Conservation (phyloP, 2,329 filamentous ascomycete species). For the Apiospora marii region DNA sequence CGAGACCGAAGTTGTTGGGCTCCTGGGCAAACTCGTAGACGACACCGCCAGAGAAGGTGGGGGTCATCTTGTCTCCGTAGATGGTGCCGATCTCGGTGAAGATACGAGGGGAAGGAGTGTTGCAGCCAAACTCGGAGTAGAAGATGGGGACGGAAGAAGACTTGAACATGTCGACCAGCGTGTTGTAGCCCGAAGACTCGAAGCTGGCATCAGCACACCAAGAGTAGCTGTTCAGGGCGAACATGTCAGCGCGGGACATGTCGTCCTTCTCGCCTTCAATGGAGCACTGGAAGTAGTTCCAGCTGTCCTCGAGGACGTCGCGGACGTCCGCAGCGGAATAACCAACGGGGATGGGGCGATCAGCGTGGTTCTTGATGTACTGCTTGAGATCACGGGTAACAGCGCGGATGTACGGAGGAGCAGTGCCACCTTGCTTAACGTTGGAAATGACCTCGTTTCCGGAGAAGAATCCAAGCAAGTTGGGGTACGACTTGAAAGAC, state of each 20-base stretch:
- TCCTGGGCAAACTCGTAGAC: constrained; percentile 86
- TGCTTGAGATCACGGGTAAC: constrained; percentile 82
- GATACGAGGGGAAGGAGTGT: constrained; percentile 71
- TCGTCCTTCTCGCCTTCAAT: constrained; percentile 61
- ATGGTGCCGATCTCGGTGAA: constrained; percentile 80
- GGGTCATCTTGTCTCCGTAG: constrained; percentile 74
- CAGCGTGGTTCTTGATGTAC: constrained; percentile 76
- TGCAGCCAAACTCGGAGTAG: constrained; percentile 86
- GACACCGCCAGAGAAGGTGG: constrained; percentile 75
- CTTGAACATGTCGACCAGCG: constrained; percentile 70
- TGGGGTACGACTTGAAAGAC: constrained; percentile 72
- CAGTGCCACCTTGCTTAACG: constrained; percentile 62
- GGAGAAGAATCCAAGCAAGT: constrained; percentile 66
- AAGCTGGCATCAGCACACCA: constrained; percentile 74
- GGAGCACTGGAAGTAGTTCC: constrained; percentile 77
- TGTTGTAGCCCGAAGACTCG: constrained; percentile 67
- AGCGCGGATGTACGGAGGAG: constrained; percentile 76
- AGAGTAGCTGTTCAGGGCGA: constrained; percentile 81
- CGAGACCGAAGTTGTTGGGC: constrained; percentile 70
- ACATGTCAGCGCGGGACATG: constrained; percentile 74
- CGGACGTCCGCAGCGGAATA: constrained; percentile 86
- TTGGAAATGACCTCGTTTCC: constrained; percentile 58
- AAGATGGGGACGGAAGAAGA: constrained; percentile 76
- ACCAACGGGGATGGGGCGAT: constrained; percentile 76
- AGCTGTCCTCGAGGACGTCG: constrained; percentile 74